These are phyloP conservation scores for Pythium brachiatum DNA, from an alignment of 352 stramenopile genomes.

Conservation along the genomic window DNA sequence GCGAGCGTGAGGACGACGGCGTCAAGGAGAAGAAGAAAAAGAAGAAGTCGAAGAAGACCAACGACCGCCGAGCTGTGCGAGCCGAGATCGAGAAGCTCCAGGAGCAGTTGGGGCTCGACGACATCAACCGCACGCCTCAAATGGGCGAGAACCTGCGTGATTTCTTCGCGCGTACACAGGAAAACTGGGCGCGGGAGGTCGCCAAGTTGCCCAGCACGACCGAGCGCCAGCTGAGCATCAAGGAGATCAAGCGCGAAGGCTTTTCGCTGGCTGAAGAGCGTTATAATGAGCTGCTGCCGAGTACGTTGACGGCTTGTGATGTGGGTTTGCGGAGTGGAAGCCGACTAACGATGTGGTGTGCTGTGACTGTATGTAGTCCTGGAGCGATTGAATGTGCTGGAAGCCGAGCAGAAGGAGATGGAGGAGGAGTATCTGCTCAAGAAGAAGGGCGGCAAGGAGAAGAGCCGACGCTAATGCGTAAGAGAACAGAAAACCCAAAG, in stretches of 20 bases:
- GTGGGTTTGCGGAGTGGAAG: not conserved
- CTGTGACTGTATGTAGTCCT: slow-evolving; percentile 43
- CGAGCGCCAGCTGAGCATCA: slow-evolving; percentile 73
- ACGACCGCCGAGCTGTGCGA: slow-evolving; percentile 62
- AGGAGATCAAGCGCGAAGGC: slow-evolving; percentile 86
- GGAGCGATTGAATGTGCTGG: slow-evolving; percentile 75
- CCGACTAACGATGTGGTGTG: slow-evolving; percentile 11
- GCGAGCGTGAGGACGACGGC: slow-evolving; percentile 18
- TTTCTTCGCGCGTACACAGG: slow-evolving; percentile 83
- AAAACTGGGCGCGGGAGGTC: slow-evolving; percentile 64
- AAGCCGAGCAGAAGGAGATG: slow-evolving; percentile 74
- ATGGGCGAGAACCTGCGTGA: slow-evolving; percentile 83
- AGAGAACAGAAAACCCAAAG: not conserved
- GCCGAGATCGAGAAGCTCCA: slow-evolving; percentile 85
- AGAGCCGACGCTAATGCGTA: slow-evolving; percentile 41
- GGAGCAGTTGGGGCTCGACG: slow-evolving; percentile 67
- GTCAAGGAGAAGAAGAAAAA: slow-evolving; percentile 55
- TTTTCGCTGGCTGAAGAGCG: slow-evolving; percentile 69
- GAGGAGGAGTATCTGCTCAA: slow-evolving; percentile 74
- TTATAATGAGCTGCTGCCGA: slow-evolving; percentile 79
- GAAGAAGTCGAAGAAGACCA: slow-evolving; percentile 58
- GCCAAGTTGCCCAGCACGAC: slow-evolving; percentile 55
- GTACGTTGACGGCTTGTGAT: slow-evolving; percentile 28
- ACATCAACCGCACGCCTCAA: slow-evolving; percentile 69
- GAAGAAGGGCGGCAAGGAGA: slow-evolving; percentile 77